Conservation (phyloP, 495 filamentous ascomycete species). For the Neurospora sp. region DNA sequence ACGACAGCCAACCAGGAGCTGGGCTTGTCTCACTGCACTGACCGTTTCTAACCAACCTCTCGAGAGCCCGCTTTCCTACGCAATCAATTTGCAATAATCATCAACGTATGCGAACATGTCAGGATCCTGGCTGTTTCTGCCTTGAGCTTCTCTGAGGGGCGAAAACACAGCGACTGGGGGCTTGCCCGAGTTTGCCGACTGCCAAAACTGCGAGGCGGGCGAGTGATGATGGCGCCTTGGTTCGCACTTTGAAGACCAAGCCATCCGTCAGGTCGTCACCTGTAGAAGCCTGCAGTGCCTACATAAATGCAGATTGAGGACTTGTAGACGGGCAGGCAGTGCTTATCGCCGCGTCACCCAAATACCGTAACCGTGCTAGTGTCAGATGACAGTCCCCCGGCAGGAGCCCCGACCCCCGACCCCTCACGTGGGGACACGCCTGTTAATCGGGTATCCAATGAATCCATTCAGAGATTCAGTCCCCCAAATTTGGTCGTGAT, state of each 20-base stretch:
- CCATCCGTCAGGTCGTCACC: background rate
- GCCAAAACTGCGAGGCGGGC: background rate
- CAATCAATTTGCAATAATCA: background rate
- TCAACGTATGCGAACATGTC: background rate
- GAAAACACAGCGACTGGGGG: background rate
- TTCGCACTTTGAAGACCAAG: background rate
- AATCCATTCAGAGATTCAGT: background rate
- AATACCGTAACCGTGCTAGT: background rate
- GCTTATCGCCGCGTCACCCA: background rate
- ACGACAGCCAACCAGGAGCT: background rate
- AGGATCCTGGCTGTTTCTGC: background rate
- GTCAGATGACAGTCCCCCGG: background rate
- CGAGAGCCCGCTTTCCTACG: background rate
- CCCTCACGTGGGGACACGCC: background rate
- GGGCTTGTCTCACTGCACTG: background rate
- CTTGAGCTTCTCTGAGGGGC: background rate
- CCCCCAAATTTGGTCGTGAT: background rate
- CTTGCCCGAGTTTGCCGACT: background rate
- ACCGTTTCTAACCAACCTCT: background rate
- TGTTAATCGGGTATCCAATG: background rate
- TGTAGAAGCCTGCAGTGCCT: background rate
- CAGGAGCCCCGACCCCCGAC: background rate
- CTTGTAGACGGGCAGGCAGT: background rate
- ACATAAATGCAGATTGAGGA: background rate
- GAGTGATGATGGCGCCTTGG: background rate